Percentiles rank a stretch among this genome's conserved stretches.
Conservation (phyloP, 78 protist genomes). For the Dictyostelium brefeldianum region DNA sequence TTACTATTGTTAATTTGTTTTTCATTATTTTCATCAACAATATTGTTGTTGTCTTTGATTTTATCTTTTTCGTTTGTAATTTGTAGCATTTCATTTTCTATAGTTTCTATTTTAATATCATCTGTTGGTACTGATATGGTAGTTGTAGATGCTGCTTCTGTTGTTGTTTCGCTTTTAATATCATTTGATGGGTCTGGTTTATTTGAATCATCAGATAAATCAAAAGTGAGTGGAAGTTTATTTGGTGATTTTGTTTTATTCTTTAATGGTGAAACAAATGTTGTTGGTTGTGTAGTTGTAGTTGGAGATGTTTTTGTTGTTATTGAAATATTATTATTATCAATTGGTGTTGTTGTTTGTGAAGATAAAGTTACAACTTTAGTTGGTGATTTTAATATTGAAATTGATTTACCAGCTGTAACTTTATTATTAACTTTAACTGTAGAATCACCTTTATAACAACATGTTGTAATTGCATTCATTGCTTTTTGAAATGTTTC, state of each 20-base stretch:
- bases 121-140: no score
- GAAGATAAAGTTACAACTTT: background rate
- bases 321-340: background rate
- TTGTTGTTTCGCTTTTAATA: no score
- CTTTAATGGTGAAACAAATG: no score
- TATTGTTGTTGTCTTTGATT: background rate
- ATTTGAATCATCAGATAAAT: no score
- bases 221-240: no score
- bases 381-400: conserved; percentile 1
- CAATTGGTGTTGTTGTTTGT: background rate
- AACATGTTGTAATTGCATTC: background rate
- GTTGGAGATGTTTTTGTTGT: background rate
- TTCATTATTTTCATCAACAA: background rate
- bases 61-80: background rate
- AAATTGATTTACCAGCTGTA: background rate
- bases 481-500: conserved; percentile 1
- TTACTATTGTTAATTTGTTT: background rate
- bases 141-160: no score
- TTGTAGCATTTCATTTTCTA: no score
- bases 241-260: no score
- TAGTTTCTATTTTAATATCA: no score
- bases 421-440: background rate
- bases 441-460: background rate
- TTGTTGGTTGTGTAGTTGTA: background rate
- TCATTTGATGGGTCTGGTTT: no score